Conservation (phyloP, 2,329 filamentous ascomycete genomes). For the Exophiala dermatitidis region DNA sequence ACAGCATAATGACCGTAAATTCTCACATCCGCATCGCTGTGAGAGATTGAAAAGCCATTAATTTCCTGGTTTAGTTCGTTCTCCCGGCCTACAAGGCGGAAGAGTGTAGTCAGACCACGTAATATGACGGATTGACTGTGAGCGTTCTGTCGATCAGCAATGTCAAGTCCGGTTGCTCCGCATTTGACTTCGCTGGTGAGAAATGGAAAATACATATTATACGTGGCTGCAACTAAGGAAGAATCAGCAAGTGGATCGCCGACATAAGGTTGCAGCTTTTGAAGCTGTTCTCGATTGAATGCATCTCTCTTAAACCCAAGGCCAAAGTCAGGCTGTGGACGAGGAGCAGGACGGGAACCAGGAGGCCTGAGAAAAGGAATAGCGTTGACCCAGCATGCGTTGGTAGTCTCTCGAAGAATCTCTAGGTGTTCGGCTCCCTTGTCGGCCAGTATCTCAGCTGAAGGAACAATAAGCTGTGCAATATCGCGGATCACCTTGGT, state of each 20-base stretch:
- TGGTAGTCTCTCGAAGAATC: background rate
- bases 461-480: background rate
- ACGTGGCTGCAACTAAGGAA: background rate
- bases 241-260: background rate
- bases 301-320: background rate
- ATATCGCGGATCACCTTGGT: background rate
- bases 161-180: background rate
- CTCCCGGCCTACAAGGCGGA: background rate
- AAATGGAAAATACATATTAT: background rate
- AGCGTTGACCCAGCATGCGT: background rate
- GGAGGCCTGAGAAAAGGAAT: background rate
- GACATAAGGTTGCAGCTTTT: background rate
- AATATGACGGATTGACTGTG: background rate
- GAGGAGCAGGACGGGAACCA: background rate
- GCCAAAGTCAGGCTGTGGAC: background rate
- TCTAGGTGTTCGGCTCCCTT: background rate
- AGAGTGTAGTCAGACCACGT: background rate
- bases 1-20: too few relatives aligned
- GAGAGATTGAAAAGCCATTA: background rate
- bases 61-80: background rate
- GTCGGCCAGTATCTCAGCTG: background rate
- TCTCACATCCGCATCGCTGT: too few relatives aligned
- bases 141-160: background rate
- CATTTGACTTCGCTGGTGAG: background rate
- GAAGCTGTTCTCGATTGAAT: background rate